Evolutionary conservation across 306 rosid species (phyloP).

Genomic region (Lotus japonicus): DNA sequence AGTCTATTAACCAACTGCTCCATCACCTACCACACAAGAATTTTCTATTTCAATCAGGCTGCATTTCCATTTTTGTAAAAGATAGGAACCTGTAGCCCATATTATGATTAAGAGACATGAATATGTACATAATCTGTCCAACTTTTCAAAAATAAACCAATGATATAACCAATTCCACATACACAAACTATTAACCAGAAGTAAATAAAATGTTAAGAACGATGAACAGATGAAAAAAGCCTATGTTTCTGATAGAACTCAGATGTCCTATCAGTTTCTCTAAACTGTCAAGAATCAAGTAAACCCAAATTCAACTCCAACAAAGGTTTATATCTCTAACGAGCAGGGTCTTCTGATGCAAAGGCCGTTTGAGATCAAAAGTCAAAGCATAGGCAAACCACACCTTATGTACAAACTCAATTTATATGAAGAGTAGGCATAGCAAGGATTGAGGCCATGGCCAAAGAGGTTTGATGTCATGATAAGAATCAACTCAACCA

Average conservation of each 20-base stretch:
- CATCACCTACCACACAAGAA: slow-evolving; percentile 56
- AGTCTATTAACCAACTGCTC: slow-evolving; percentile 72
- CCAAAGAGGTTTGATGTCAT: neutral
- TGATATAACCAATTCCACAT: neutral
- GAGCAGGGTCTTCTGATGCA: neutral
- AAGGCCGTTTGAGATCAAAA: neutral
- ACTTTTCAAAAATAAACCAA: neutral
- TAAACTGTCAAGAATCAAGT: neutral
- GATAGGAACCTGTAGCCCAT: neutral
- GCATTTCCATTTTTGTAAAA: neutral
- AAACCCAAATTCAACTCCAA: neutral
- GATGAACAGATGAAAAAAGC: neutral
- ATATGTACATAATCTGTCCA: neutral
- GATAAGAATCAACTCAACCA: slow-evolving; percentile 8
- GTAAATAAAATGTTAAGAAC: neutral
- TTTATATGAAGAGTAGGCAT: neutral
- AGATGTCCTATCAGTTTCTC: too few species aligned
- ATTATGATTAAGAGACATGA: neutral
- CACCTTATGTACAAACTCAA: neutral
- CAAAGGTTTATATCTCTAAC: neutral
- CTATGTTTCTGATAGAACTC: too few species aligned
- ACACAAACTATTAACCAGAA: neutral
- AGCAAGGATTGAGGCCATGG: neutral
- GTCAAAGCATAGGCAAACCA: neutral
- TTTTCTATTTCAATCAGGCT: slow-evolving; percentile 14